Percentiles rank a stretch among this genome's conserved stretches.
Conservation (phyloP, 2,329 filamentous ascomycete genomes). For the Domatiomyces catenatus region DNA sequence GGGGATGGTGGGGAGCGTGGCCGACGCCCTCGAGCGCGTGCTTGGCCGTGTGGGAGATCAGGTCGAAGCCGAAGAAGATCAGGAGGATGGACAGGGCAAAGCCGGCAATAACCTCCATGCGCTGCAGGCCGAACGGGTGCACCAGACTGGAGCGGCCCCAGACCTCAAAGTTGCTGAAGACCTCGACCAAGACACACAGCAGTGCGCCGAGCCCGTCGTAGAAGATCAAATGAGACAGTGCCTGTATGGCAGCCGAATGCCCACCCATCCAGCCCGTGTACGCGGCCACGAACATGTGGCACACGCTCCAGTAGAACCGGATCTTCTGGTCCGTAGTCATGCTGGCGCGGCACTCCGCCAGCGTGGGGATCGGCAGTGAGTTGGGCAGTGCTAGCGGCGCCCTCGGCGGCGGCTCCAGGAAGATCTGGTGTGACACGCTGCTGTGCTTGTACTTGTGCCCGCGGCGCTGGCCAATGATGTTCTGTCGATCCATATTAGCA, state of each 20-base stretch:
- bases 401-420: constrained; percentile 75
- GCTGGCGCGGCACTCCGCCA: constrained; percentile 72
- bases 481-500: constrained; percentile 34
- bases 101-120: constrained; percentile 83
- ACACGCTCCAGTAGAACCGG: constrained; percentile 75
- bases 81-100: constrained; percentile 93
- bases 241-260: constrained; percentile 78
- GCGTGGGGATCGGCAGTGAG: constrained; percentile 78
- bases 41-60: constrained; percentile 85
- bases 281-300: constrained; percentile 67
- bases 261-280: constrained; percentile 76
- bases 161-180: constrained; percentile 91
- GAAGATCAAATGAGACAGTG: constrained; percentile 80
- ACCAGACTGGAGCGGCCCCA: constrained; percentile 87
- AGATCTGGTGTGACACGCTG: constrained; percentile 90
- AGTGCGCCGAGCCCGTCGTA: constrained; percentile 89
- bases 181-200: constrained; percentile 81
- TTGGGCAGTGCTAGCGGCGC: constrained; percentile 80
- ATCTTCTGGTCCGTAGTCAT: constrained; percentile 79
- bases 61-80: constrained; percentile 91
- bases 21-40: constrained; percentile 66
- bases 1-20: constrained; percentile 58
- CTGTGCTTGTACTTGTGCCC: constrained; percentile 98
- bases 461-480: constrained; percentile 65
- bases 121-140: constrained; percentile 82